Conservation (phyloP, 805 yeast genomes). For the Candida tallmaniae region DNA sequence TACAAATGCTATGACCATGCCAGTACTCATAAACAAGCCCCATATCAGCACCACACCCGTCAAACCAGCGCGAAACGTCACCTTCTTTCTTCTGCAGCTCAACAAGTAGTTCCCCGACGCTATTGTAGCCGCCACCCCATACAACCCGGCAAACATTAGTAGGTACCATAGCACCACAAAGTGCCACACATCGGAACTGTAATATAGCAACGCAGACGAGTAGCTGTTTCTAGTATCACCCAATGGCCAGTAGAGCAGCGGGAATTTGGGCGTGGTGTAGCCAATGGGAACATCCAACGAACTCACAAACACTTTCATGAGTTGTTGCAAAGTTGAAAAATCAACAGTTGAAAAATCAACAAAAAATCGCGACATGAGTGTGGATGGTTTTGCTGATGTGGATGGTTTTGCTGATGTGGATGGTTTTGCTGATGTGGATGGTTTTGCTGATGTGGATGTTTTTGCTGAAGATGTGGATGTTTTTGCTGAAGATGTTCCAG, state of each 20-base stretch:
- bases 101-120: conserved; percentile 37
- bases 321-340: not conserved
- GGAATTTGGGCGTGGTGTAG: conserved; percentile 73
- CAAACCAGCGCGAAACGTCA: not conserved
- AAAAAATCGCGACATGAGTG: not conserved
- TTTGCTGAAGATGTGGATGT: conserved; percentile 8
- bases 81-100: conserved; percentile 4
- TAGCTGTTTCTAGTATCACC: conserved; percentile 34
- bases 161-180: conserved; percentile 82
- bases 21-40: conserved; percentile 44
- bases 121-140: conserved; percentile 57
- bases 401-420: no score
- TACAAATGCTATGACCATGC: conserved; percentile 60
- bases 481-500: conserved; percentile 10
- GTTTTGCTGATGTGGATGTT: no score
- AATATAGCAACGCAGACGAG: conserved; percentile 58
- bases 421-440: no score
- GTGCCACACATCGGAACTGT: conserved; percentile 68
- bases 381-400: no score
- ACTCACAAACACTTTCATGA: conserved; percentile 24
- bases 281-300: conserved; percentile 70
- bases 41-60: conserved; percentile 17
- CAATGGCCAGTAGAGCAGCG: conserved; percentile 74
- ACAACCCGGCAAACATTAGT: conserved; percentile 60
- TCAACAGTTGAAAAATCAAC: no score